phyloP scores from a whole-genome alignment of 352 stramenopile species.

The Pythium aphanidermatum region DNA sequence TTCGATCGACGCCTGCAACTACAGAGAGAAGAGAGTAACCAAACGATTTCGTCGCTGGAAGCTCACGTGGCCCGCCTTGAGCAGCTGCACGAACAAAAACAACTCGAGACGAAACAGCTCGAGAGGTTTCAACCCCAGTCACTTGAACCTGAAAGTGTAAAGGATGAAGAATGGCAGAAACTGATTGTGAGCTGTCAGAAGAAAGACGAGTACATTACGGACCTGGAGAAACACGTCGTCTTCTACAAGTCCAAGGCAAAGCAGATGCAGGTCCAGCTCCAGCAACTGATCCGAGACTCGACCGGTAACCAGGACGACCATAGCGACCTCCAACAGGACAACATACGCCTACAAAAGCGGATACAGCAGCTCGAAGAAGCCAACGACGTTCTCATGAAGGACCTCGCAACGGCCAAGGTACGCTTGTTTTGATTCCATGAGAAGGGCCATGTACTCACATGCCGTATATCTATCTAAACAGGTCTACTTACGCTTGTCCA shows the following conservation, averaged over 20 bases:
- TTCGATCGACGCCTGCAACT: constrained; percentile 62
- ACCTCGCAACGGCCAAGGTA: constrained; percentile 65
- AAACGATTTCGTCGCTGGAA: constrained; percentile 29
- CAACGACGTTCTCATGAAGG: constrained; percentile 72
- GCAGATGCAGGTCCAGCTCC: constrained; percentile 77
- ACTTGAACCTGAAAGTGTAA: constrained; percentile 16
- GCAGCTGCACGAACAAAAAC: constrained; percentile 1
- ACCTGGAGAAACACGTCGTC: constrained; percentile 78
- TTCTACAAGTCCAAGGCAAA: constrained; percentile 87
- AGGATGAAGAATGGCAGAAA: constrained; percentile 63
- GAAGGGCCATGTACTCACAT: background rate
- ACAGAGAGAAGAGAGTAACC: constrained; percentile 36
- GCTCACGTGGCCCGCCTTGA: constrained; percentile 34
- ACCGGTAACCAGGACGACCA: constrained; percentile 27
- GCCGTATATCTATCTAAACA: constrained; percentile 1
- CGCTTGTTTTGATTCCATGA: no score
- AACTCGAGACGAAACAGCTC: constrained; percentile 6
- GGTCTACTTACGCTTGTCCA: constrained; percentile 52
- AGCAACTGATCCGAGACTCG: constrained; percentile 69
- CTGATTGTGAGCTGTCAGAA: constrained; percentile 62
- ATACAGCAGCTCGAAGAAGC: constrained; percentile 68
- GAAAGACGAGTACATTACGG: constrained; percentile 80
- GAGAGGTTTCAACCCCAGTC: constrained; percentile 11
- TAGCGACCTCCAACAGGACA: constrained; percentile 18
- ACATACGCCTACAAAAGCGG: constrained; percentile 32